Evolutionary conservation across 75 land plant species (phyloP).

Genomic region (Picea sitchensis): DNA sequence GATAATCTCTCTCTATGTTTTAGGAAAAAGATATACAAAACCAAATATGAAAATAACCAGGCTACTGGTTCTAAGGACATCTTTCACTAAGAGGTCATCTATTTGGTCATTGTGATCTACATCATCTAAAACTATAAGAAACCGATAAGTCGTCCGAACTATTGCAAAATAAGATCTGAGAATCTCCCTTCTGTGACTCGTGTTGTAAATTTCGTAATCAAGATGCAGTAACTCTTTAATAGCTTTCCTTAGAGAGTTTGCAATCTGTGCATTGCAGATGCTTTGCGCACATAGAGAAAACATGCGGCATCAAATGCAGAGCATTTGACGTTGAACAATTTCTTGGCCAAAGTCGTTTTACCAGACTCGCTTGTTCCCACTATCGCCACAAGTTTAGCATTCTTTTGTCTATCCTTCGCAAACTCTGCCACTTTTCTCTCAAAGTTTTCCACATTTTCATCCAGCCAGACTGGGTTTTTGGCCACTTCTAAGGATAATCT

Average conservation of each 20-base stretch:
- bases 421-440: no score
- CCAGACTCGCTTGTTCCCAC: no score
- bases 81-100: neutral
- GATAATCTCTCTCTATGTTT: no score
- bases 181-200: neutral
- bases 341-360: no score
- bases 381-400: no score
- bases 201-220: neutral
- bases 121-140: conserved; percentile 1
- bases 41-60: neutral
- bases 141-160: neutral
- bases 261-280: neutral
- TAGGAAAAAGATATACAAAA: no score
- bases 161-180: neutral
- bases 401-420: no score
- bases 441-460: no score
- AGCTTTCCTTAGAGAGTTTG: neutral
- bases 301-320: neutral
- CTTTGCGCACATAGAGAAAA: neutral
- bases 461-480: no score
- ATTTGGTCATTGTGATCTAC: neutral
- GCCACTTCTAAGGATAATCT: no score
- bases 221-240: neutral
- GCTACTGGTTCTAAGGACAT: neutral
- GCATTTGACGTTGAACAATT: neutral